Conservation (phyloP, 345 rosid genomes). For the Salix brachista region DNA sequence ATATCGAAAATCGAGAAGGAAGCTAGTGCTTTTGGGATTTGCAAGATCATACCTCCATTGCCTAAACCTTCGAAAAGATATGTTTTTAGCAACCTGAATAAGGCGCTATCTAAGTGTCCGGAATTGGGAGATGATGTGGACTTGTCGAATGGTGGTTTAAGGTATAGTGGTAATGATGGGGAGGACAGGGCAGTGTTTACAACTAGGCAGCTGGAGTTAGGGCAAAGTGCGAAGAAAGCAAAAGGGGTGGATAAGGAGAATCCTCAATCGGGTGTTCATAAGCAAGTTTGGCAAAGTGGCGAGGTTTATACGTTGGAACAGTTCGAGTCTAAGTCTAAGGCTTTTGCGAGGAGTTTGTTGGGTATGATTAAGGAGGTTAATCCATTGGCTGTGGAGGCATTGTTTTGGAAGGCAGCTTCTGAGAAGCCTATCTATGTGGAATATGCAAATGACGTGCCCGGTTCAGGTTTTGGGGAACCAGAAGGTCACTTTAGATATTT, state of each 20-base stretch:
- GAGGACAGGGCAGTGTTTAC: constrained; percentile 83
- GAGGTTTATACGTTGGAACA: constrained; percentile 87
- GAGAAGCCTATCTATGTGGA: constrained; percentile 87
- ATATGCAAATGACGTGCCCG: constrained; percentile 99
- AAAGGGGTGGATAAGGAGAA: constrained; percentile 43
- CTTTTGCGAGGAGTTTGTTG: constrained; percentile 62
- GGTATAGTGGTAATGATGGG: constrained; percentile 29
- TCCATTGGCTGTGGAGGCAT: constrained; percentile 67
- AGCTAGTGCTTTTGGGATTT: constrained; percentile 89
- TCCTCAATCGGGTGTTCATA: constrained; percentile 49
- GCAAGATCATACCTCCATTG: constrained; percentile 93
- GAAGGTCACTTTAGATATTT: constrained; percentile 60
- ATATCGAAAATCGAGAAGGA: constrained; percentile 95
- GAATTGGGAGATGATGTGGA: constrained; percentile 53
- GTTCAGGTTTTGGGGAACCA: constrained; percentile 89
- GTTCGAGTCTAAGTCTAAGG: constrained; percentile 82
- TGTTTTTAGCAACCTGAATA: constrained; percentile 72
- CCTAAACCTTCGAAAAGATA: constrained; percentile 90
- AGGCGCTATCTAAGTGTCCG: constrained; percentile 69
- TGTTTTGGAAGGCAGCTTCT: constrained; percentile 85
- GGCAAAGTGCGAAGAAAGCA: constrained; percentile 50
- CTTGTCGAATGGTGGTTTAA: constrained; percentile 28
- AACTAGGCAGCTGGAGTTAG: constrained; percentile 95
- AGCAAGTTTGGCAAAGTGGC: constrained; percentile 99
- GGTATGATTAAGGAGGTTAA: constrained; percentile 66